A percentile compares a stretch with the other conserved stretches of the same genome.
These are phyloP conservation scores for Psidium guajava DNA, from an alignment of 345 rosid genomes.

Conservation along the genomic window DNA sequence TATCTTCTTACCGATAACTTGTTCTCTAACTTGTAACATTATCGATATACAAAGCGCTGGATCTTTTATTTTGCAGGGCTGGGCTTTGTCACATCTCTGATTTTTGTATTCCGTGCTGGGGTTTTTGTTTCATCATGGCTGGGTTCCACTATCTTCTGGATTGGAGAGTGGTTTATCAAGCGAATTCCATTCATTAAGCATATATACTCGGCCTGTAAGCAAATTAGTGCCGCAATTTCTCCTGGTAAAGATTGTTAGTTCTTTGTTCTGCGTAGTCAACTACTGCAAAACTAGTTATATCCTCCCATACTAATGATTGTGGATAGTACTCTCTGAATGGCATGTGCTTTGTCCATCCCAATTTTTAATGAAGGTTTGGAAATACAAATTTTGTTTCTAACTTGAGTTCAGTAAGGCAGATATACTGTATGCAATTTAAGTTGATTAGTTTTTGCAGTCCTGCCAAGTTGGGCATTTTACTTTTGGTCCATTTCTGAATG, in stretches of 20 bases:
- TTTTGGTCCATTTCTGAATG: background rate
- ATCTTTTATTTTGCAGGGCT: conserved; percentile 32
- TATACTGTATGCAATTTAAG: background rate
- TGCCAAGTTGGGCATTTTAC: background rate
- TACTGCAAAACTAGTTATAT: background rate
- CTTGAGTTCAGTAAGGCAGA: background rate
- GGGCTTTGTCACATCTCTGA: conserved; percentile 57
- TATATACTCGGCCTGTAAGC: conserved; percentile 60
- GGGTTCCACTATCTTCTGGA: conserved; percentile 52
- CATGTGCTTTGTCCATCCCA: background rate
- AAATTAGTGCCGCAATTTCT: conserved; percentile 67
- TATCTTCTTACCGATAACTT: background rate
- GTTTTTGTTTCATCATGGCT: conserved; percentile 61
- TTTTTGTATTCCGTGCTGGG: conserved; percentile 53
- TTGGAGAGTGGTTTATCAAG: conserved; percentile 67
- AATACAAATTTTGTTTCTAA: background rate
- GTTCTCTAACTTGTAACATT: background rate
- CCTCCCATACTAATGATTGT: background rate
- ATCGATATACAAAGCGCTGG: background rate
- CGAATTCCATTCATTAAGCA: conserved; percentile 62
- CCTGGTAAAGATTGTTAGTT: conserved; percentile 30
- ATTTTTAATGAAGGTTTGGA: background rate
- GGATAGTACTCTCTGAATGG: background rate
- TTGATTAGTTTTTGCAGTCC: background rate
- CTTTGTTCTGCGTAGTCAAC: background rate